phyloP scores from a whole-genome alignment of 495 filamentous ascomycete genomes.

The Penicillium odoratum region DNA sequence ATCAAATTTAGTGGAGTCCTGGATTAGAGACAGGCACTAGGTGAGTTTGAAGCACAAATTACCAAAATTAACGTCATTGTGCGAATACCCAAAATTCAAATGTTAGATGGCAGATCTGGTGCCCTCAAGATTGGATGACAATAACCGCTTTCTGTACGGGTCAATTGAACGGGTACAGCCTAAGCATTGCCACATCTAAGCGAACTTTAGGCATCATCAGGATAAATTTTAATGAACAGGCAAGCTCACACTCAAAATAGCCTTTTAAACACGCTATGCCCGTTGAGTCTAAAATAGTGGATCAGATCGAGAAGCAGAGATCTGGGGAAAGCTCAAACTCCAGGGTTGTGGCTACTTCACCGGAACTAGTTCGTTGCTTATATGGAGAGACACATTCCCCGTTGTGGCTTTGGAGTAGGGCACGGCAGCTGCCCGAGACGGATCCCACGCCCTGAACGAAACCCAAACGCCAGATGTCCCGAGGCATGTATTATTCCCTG shows the following conservation, averaged over 20 bases:
- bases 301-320: conserved; percentile 17
- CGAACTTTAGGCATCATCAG: not conserved
- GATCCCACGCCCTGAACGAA: conserved; percentile 2
- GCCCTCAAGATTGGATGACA: not conserved
- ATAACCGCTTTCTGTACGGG: not conserved
- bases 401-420: conserved; percentile 22
- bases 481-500: conserved; percentile 5
- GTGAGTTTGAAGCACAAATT: not conserved
- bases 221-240: not conserved
- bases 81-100: not conserved
- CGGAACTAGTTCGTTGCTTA: conserved; percentile 17
- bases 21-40: not conserved
- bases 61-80: not conserved
- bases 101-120: not conserved
- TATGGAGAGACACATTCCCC: conserved; percentile 16
- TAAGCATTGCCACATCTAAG: not conserved
- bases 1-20: not conserved
- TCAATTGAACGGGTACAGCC: not conserved
- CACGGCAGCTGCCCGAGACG: conserved; percentile 14
- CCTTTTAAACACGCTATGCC: conserved; percentile 19
- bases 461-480: not conserved
- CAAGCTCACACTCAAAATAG: conserved; percentile 6
- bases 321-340: conserved; percentile 24
- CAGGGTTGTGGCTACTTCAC: conserved; percentile 16
- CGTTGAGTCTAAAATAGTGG: conserved; percentile 22